phyloP scores from a whole-genome alignment of 345 rosid genomes.

The Aquilaria yunnanensis region DNA sequence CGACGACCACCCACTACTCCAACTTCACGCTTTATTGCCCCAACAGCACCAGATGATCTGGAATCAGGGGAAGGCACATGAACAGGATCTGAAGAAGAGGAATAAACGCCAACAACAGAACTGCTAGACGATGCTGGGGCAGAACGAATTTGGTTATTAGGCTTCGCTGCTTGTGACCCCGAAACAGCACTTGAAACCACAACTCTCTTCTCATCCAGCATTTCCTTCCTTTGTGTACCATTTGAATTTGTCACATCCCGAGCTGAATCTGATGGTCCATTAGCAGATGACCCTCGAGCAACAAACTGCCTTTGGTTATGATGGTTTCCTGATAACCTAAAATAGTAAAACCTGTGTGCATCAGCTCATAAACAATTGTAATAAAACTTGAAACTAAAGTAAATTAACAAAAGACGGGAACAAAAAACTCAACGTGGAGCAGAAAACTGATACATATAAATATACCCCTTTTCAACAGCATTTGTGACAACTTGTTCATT shows the following conservation, averaged over 20 bases:
- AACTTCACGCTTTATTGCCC: conserved; percentile 92
- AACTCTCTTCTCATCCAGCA: conserved; percentile 28
- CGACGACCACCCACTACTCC: conserved; percentile 73
- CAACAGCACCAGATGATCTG: conserved; percentile 62
- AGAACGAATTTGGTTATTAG: conserved; percentile 30
- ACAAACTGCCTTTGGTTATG: conserved; percentile 33
- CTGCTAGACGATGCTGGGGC: conserved; percentile 42
- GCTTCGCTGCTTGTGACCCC: conserved; percentile 28
- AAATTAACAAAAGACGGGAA: background rate
- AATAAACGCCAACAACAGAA: conserved; percentile 73
- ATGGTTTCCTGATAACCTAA: conserved; percentile 32
- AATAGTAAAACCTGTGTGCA: background rate
- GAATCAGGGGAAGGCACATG: conserved; percentile 95
- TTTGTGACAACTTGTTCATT: conserved; percentile 21
- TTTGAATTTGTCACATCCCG: conserved; percentile 21
- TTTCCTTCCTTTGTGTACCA: conserved; percentile 25
- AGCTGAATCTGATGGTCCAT: conserved; percentile 23
- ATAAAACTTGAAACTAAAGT: conserved; percentile 3
- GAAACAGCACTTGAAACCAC: conserved; percentile 20
- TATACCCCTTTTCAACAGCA: conserved; percentile 48
- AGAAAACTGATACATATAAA: conserved; percentile 1
- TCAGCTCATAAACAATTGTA: background rate
- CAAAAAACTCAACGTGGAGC: background rate
- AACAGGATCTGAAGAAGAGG: conserved; percentile 88
- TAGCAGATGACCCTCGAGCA: conserved; percentile 22